Evolutionary conservation across 2,329 filamentous ascomycete species (phyloP), one percentile per base, ranked within the genome.

Genomic region (Nothopassalora personata): DNA sequence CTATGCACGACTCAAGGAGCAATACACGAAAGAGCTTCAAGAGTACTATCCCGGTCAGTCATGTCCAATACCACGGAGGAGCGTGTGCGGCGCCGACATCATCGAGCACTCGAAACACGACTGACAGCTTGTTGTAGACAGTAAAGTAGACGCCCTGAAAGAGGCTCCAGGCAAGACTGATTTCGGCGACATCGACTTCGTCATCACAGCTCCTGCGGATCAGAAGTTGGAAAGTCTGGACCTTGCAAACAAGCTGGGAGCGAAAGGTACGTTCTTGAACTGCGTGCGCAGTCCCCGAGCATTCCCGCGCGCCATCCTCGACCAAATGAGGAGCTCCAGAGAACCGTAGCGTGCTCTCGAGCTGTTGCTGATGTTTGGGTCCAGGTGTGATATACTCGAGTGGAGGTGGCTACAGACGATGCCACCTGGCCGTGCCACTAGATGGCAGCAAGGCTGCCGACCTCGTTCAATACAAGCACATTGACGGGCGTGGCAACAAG

Each of bases 141-240:
- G 74, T 0, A 75, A 74, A 7, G 83, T 88, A 4, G 80, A 78
- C 0, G 79, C 81, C 0, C 85, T 88, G 0, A 81, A 87, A 30
- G 87, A 91, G 64, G 87, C 83, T 0, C 89, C 89, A 0, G 85
- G 71, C 1, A 94, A 94, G 72, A 46, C 64, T 0, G 82, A 85
- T 65, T 81, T 84, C 67, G 90, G 90, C 19, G 90, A 94, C 64
- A 75, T 95, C 39, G 90, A 94, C 72, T 78, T 92, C 59, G 30
- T 53, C 5, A 15, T 53, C 33, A 51, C 49, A 5, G 30, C 30
- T n/a, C 49, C 28, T 19, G 7, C n/a, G 15, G 53, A 64, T 23
- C 51, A 31, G 8, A 27, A 48, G 7, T 50, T 70, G 15, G 61
- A 66, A 19, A 65, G 70, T 56, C 57, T 67, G 19, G 64, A 66